Percentiles rank a stretch among this genome's conserved stretches.
These are phyloP conservation scores for Scheffersomyces cryptocercus DNA, from an alignment of 1,139 yeast genomes.

Conservation along the genomic window DNA sequence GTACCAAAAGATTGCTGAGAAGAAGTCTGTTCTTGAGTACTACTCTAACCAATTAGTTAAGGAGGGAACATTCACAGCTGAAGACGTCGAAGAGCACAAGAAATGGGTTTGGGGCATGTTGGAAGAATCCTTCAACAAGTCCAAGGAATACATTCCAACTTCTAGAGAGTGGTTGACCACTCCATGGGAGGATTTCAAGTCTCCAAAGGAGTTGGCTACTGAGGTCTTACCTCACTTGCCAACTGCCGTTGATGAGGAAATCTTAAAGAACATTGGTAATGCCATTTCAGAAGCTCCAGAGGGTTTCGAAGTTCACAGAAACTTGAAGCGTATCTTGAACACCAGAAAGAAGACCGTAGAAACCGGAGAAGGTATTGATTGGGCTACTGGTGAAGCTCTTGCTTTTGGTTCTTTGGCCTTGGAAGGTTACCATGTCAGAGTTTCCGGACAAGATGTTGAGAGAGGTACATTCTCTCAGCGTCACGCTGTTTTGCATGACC, in stretches of 20 bases:
- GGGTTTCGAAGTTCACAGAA: slow-evolving; percentile 89
- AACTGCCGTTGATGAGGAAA: slow-evolving; percentile 78
- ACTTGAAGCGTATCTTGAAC: slow-evolving; percentile 90
- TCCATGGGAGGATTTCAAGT: slow-evolving; percentile 98
- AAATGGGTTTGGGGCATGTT: slow-evolving; percentile 96
- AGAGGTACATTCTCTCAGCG: slow-evolving; percentile 99
- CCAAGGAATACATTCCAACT: slow-evolving; percentile 89
- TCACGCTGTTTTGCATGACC: slow-evolving; percentile 98
- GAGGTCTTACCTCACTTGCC: slow-evolving; percentile 96
- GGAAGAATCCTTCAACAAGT: slow-evolving; percentile 84
- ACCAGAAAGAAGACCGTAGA: slow-evolving; percentile 86
- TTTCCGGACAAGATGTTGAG: slow-evolving; percentile 99
- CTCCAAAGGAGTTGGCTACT: slow-evolving; percentile 95
- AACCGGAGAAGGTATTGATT: slow-evolving; percentile 92
- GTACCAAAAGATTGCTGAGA: slow-evolving; percentile 89
- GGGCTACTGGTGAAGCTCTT: slow-evolving; percentile 99
- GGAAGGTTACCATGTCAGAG: slow-evolving; percentile 96
- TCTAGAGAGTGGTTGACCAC: slow-evolving; percentile 98
- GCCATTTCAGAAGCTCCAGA: slow-evolving; percentile 83
- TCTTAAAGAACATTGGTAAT: slow-evolving; percentile 75
- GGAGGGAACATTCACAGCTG: slow-evolving; percentile 87
- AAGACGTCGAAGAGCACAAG: slow-evolving; percentile 93
- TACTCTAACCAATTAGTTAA: slow-evolving; percentile 76
- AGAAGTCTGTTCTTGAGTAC: slow-evolving; percentile 83
- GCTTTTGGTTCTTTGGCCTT: slow-evolving; percentile 90